phyloP scores from a whole-genome alignment of 371 early-diverging fungal genomes.

The Choanephora cucurbitarum region DNA sequence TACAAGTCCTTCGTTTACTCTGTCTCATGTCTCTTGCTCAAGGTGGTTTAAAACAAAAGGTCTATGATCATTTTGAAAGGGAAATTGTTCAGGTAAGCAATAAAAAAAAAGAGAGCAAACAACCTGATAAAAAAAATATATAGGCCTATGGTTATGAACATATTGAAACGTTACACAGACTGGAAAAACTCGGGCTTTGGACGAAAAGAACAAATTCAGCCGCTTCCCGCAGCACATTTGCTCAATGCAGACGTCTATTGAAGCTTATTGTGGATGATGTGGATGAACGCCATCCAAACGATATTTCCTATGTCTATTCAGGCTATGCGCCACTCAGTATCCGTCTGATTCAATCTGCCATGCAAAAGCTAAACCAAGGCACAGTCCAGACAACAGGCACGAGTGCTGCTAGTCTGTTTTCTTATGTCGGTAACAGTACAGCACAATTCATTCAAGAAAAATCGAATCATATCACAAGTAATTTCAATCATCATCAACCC shows the following conservation, averaged over 20 bases:
- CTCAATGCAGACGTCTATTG: conserved; percentile 69
- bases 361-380: conserved; percentile 40
- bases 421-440: conserved; percentile 16
- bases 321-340: conserved; percentile 93
- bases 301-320: conserved; percentile 90
- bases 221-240: conserved; percentile 49
- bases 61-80: conserved; percentile 77
- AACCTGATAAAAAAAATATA: too few relatives aligned
- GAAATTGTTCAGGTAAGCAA: conserved; percentile 75
- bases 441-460: conserved; percentile 19
- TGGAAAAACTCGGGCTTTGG: conserved; percentile 72
- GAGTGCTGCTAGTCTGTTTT: conserved; percentile 10
- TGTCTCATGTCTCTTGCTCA: conserved; percentile 83
- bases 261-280: conserved; percentile 86
- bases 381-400: conserved; percentile 18
- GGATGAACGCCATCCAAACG: conserved; percentile 82
- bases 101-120: neutral
- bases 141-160: conserved; percentile 93
- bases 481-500: neutral
- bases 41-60: conserved; percentile 78
- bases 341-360: conserved; percentile 87
- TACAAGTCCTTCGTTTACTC: conserved; percentile 78
- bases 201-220: conserved; percentile 46
- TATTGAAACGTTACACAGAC: conserved; percentile 76
- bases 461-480: neutral